Base-by-base conservation (phyloP, 805 yeast species). In the Lachancea nothofagi region DNA sequence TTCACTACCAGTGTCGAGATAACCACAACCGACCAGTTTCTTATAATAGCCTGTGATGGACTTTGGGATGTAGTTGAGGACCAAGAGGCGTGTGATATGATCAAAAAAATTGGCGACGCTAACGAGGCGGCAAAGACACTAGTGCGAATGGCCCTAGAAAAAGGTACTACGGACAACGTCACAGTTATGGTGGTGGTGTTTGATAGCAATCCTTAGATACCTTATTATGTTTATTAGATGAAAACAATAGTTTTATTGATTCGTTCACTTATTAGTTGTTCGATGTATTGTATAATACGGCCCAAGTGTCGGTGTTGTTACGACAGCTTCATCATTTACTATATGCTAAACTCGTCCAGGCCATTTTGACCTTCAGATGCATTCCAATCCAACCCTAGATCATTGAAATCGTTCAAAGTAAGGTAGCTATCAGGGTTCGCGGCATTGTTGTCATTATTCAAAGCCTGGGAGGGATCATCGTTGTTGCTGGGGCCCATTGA, bases 31-130 rank as follows among this genome's bases (percentile, higher is more conserved):
- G 96, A 89, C 59, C 83, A 83, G 50, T 86, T 85, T 55, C 61
- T 90, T 54, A 88, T 90, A 36, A 66, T 90, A 43, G 97, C 97
- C 0, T 93, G 97, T 61, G 98, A 90, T 62, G 98, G 98, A 0
- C 66, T 90, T 8, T 90, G 97, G 97, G 98, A 90, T 60, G 97
- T 90, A 4, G 73, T 89, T 37, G 71, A 79, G 7, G 98, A 93
- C 57, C 83, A 77, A 47, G 75, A 76, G 41, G 97, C 97, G 0
- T 84, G 93, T 42, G 80, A 80, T 41, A 60, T 81, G 49, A 80
- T 86, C 4, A 67, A 70, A 34, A 70, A 71, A 29, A 65, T 75
- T 9, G 40, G 53, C 7, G 78, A 80, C 50, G 81, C 93, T 1
- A 71, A 77, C 31, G 62, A 63, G 33, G 95, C 93, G 1, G 81